Evolutionary conservation across 805 yeast genomes (phyloP).

Genomic region (Huiozyma naganishii): DNA sequence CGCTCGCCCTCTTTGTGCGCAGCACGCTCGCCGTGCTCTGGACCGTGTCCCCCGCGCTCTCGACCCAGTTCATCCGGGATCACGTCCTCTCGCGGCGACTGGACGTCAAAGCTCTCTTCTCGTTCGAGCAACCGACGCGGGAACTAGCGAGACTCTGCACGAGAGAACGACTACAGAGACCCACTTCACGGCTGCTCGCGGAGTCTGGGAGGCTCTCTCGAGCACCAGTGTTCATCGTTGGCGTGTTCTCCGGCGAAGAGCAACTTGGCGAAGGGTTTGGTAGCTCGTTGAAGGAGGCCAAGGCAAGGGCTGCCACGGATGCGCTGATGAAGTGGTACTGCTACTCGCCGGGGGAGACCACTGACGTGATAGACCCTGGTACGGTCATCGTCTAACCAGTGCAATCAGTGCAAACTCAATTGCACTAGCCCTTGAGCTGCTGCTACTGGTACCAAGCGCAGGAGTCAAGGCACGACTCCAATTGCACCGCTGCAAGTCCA

Average conservation of each 20-base stretch:
- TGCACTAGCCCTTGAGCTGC: not conserved
- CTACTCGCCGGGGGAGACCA: conserved; percentile 62
- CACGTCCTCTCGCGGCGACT: conserved; percentile 78
- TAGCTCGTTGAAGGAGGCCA: conserved; percentile 79
- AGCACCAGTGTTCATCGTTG: conserved; percentile 82
- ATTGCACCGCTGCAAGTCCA: too few species aligned
- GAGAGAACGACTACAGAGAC: conserved; percentile 61
- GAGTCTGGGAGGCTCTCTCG: conserved; percentile 87
- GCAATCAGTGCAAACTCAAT: conserved; percentile 4
- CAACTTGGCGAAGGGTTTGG: conserved; percentile 94
- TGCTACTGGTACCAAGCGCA: not conserved
- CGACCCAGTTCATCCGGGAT: conserved; percentile 57
- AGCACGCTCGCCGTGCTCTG: conserved; percentile 76
- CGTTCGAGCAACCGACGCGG: conserved; percentile 76
- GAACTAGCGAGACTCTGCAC: conserved; percentile 69
- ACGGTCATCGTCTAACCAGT: conserved; percentile 31
- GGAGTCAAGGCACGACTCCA: too few species aligned
- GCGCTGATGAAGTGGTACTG: conserved; percentile 88
- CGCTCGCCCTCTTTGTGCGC: conserved; percentile 60
- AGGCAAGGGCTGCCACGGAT: conserved; percentile 82
- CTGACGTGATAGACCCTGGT: conserved; percentile 33
- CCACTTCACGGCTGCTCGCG: conserved; percentile 73
- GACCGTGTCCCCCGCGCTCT: conserved; percentile 37
- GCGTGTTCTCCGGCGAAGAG: conserved; percentile 74
- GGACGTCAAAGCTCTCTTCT: conserved; percentile 62